Base-by-base conservation (phyloP, 495 filamentous ascomycete species). In the Entonaema liquescens region DNA sequence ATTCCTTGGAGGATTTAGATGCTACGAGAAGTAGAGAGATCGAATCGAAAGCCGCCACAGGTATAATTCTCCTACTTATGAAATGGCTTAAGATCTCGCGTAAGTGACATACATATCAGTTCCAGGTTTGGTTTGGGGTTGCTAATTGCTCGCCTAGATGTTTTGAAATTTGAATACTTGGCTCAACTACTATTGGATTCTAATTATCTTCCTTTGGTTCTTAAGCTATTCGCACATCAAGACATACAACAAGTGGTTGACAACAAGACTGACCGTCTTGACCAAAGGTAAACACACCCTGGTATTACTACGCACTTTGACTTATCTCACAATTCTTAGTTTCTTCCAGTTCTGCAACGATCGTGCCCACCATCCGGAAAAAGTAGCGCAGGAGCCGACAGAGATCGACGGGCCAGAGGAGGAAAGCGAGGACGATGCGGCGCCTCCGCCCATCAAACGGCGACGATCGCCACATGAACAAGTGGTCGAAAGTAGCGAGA, bases 81-180 rank as follows among this genome's bases (percentile, higher is more conserved):
- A 98, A 98, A 80, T 99, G 95, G 95, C 93, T 98, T 76, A 96
- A 97, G 78, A 83, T 95, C 68, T 97, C 93, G 66, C 95, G 94
- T 97, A 81, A 82, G 92, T 83, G 13, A 25, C 61, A 44, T 33
- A 54, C 23, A 47, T 44, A 26, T 21, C 15, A 21, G 31, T 49
- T 23, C 59, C 35, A 36, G 56, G 0, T 31, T 63, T 44, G 19
- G 21, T n/a, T 25, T 15, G 42, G 19, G 21, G 15, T 25, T 15
- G 42, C 80, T 83, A 62, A 86, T 79, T 33, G 68, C 9, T 17
- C 29, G 29, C 12, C 17, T 65, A 97, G 95, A 99, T 75, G 87
- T 99, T 44, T 82, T 99, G 66, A 97, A 97, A 77, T 97, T 94
- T 68, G 95, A 99, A 79, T 98, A 98, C 75, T 82, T 99, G 72